Base-by-base conservation (phyloP, 2,329 filamentous ascomycete genomes). In the Beauveria asiatica region DNA sequence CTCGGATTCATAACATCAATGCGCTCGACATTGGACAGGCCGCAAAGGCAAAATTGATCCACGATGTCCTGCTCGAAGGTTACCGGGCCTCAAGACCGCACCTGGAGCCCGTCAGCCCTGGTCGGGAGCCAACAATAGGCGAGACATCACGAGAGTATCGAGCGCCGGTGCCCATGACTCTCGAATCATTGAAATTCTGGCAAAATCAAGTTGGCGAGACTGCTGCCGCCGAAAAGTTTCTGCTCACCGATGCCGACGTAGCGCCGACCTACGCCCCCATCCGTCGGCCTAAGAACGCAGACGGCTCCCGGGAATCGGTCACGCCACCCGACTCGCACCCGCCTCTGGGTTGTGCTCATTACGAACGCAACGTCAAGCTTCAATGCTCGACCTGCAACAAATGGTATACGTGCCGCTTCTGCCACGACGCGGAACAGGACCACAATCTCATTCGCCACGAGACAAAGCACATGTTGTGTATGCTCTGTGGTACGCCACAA, bases 351-450 rank as follows among this genome's bases (percentile, higher is more conserved):
- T 99, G 94, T 72, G 80, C 87, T 67, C 94, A 99, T 74, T 99
- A 99, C 73, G 90, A 90, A 69, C 86, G 94, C 64, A 97, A 97
- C 67, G 91, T 99, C 67, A 97, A 97, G 73, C 78, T 97, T 39
- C 92, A 99, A 75, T 99, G 94, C 73, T 90, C 84, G 65, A 87
- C 89, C 27, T 99, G 94, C 75, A 84, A 87, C 67, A 87, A 83
- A 68, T 99, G 94, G 94, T 95, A 97, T 69, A 90, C 93, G 0
- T 99, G 94, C 71, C 87, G 94, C 19, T 88, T 97, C 70, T 99
- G 94, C 70, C 94, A 99, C 70, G 92, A 99, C 71, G 83, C 86
- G 53, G 82, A 78, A 9, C 90, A 97, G 68, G 85, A 90, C 66
- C 91, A 96, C 71, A 80, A 78, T 62, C 78, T 99, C 60, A 84